phyloP scores from a whole-genome alignment of 164 flowering plant genomes.

The Umbilicus rupestris region DNA sequence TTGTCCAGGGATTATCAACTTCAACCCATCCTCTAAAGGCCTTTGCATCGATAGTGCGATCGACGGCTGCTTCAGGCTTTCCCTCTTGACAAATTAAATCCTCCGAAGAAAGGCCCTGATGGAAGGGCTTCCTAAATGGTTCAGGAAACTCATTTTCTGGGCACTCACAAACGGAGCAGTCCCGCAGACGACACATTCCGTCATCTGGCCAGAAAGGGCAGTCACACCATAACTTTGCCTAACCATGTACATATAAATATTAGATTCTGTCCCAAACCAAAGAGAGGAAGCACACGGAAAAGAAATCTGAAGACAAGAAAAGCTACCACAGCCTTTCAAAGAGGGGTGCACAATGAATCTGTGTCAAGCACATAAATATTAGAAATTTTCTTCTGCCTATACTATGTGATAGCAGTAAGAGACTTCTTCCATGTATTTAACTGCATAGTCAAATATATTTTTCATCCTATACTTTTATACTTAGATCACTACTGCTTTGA shows the following conservation, averaged over 20 bases:
- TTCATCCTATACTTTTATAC: neutral
- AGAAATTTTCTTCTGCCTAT: neutral
- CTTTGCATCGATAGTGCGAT: slow-evolving; percentile 79
- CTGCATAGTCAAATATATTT: neutral
- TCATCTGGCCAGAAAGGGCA: slow-evolving; percentile 99
- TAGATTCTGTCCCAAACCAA: slow-evolving; percentile 6
- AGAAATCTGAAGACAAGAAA: neutral
- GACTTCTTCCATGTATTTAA: neutral
- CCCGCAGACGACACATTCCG: slow-evolving; percentile 96
- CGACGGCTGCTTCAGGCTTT: slow-evolving; percentile 79
- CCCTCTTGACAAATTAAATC: slow-evolving; percentile 87
- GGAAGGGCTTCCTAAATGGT: slow-evolving; percentile 50
- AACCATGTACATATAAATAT: slow-evolving; percentile 6
- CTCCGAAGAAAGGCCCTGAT: slow-evolving; percentile 40
- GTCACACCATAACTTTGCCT: slow-evolving; percentile 97
- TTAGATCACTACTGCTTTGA: neutral
- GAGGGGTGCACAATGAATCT: neutral
- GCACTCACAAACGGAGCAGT: slow-evolving; percentile 98
- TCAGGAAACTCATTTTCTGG: slow-evolving; percentile 92
- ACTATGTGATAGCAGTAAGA: neutral
- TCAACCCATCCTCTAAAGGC: slow-evolving; percentile 86
- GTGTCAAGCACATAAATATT: no score
- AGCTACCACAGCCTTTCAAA: neutral
- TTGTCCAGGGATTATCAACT: slow-evolving; percentile 94
- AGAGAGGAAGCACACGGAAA: neutral